A percentile compares a stretch with the other conserved stretches of the same genome.
Evolutionary conservation across 495 filamentous ascomycete genomes (phyloP).

Genomic region (Lasiosphaeris hirsuta): DNA sequence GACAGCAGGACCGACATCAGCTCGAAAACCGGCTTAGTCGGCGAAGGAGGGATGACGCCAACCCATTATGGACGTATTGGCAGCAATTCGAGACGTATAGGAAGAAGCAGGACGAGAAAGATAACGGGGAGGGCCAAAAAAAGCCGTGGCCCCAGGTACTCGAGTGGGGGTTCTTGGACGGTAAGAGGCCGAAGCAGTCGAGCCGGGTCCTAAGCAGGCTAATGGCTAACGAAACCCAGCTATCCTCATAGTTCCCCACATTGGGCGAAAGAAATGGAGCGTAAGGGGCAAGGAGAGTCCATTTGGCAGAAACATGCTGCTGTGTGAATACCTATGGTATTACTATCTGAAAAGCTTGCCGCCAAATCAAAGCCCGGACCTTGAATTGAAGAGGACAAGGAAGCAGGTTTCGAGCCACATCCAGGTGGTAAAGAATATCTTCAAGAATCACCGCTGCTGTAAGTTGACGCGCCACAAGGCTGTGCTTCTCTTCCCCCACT

Average conservation of each 20-base stretch:
- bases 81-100: constrained; percentile 64
- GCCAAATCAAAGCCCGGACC: constrained; percentile 31
- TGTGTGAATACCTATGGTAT: constrained; percentile 74
- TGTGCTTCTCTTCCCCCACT: constrained; percentile 3
- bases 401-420: constrained; percentile 98
- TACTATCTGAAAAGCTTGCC: constrained; percentile 39
- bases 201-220: constrained; percentile 1
- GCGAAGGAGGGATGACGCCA: constrained; percentile 32
- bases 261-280: constrained; percentile 76
- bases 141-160: constrained; percentile 86
- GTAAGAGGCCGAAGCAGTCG: constrained; percentile 60
- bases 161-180: constrained; percentile 86
- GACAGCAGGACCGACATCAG: constrained; percentile 22
- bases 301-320: constrained; percentile 87
- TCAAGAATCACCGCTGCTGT: constrained; percentile 39
- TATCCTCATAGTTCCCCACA: constrained; percentile 72
- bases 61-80: constrained; percentile 48
- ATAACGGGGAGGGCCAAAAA: constrained; percentile 47
- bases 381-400: constrained; percentile 48
- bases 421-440: constrained; percentile 87
- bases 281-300: constrained; percentile 57
- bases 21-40: constrained; percentile 12
- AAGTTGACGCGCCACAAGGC: constrained; percentile 12
- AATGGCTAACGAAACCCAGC: constrained; percentile 47
- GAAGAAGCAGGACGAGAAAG: constrained; percentile 59